phyloP scores from a whole-genome alignment of 257 asterid genomes.

The Scutellaria barbata region DNA sequence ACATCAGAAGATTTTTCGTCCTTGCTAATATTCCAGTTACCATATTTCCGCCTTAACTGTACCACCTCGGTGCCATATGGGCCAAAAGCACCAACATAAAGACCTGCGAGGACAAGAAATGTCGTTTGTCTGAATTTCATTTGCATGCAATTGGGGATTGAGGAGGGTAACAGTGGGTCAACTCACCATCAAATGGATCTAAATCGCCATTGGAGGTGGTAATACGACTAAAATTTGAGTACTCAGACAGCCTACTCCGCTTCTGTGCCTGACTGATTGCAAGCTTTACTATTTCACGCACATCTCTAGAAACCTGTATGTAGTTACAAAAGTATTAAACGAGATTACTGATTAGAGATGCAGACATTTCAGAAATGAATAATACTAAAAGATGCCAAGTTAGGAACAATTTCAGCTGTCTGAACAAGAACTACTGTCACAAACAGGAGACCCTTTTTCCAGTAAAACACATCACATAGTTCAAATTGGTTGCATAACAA shows the following conservation, averaged over 20 bases:
- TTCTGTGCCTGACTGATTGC: slow-evolving; percentile 82
- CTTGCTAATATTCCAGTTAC: slow-evolving; percentile 72
- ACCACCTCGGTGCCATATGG: slow-evolving; percentile 96
- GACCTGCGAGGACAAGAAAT: slow-evolving; percentile 53
- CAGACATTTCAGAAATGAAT: slow-evolving; percentile 8
- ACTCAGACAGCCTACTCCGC: slow-evolving; percentile 70
- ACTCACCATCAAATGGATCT: slow-evolving; percentile 94
- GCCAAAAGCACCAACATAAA: slow-evolving; percentile 96
- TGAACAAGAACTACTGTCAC: background rate
- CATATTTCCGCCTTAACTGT: slow-evolving; percentile 88
- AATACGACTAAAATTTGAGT: slow-evolving; percentile 76
- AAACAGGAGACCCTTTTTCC: background rate
- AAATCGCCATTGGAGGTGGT: slow-evolving; percentile 67
- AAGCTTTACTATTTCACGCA: slow-evolving; percentile 86
- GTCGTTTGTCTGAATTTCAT: background rate
- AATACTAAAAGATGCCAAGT: background rate
- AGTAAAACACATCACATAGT: background rate
- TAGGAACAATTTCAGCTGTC: background rate
- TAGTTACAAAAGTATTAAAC: slow-evolving; percentile 23
- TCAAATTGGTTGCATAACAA: background rate
- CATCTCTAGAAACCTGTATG: slow-evolving; percentile 73
- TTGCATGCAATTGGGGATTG: slow-evolving; percentile 10
- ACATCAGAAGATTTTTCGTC: slow-evolving; percentile 65
- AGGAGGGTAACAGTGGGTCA: background rate
- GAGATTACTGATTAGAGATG: background rate